Base-by-base conservation (phyloP, 2,329 filamentous ascomycete genomes). In the Beauveria sp. region DNA sequence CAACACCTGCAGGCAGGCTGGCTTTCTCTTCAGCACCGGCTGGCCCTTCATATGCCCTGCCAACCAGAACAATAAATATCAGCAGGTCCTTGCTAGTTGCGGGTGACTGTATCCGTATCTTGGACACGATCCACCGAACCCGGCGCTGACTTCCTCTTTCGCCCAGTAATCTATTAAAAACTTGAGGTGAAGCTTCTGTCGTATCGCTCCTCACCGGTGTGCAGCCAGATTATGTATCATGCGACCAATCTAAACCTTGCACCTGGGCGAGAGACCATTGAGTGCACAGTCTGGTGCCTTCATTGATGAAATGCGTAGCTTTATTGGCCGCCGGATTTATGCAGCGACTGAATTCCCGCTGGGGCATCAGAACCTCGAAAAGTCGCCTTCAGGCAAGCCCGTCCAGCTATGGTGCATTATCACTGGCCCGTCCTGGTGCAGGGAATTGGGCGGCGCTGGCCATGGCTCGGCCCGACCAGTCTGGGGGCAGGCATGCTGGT, bases 381-480 rank as follows among this genome's bases (percentile, higher is more conserved):
- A 43, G 3, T 55, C 24, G 53, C 53, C 26, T 46, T n/a, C 53
- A 31, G 40, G 26, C 26, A 22, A 22, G 12, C 46, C 5, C 18
- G 3, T 24, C n/a, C 34, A 14, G 50, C 18, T 8, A 10, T 28
- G 5, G 46, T 38, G 24, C 49, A 4, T 10, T 10, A 14, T 38
- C 26, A 34, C n/a, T 42, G 12, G 51, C 51, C 40, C 10, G 51
- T 28, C 12, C 48, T 22, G 24, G 22, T 22, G 43, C 42, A 31
- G 54, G 31, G 49, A 42, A 59, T 22, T 59, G n/a, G n/a, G 55
- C 56, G 56, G 56, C 26, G 38, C 51, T 28, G 59, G 45, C 45
- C 52, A 60, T 61, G 57, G 52, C 57, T 48, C 57, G 57, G 57
- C 46, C 57, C 57, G 57, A 52, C 43, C 56, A 60, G 48, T 60